These are phyloP conservation scores for Lathyrus oleraceus DNA, from an alignment of 306 rosid genomes.

Conservation along the genomic window DNA sequence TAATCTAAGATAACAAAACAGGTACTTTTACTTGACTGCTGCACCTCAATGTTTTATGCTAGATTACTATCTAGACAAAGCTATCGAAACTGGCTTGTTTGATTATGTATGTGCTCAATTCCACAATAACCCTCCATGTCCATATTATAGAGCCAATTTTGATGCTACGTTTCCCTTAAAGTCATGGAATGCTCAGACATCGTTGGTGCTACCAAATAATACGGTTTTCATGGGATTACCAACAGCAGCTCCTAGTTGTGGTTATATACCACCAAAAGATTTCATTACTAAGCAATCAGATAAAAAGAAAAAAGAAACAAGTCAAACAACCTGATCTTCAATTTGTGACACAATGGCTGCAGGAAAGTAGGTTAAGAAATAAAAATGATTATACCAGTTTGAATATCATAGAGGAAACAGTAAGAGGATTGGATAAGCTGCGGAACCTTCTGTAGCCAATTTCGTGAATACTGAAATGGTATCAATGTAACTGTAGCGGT, in stretches of 20 bases:
- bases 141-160: neutral
- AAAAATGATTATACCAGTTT: no score
- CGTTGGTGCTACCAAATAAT: neutral
- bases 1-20: no score
- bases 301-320: no score
- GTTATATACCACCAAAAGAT: constrained; percentile 38
- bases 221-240: constrained; percentile 56
- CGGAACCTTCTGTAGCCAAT: no score
- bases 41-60: constrained; percentile 49
- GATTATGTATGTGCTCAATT: constrained; percentile 59
- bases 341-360: no score
- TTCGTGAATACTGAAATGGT: no score
- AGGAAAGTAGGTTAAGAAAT: no score
- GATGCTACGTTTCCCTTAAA: constrained; percentile 14
- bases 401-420: no score
- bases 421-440: no score
- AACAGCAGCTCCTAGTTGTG: constrained; percentile 51
- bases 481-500: no score
- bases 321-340: no score
- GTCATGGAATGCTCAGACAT: constrained; percentile 48
- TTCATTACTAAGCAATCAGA: constrained; percentile 35
- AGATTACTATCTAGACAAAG: constrained; percentile 29
- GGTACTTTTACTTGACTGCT: constrained; percentile 40
- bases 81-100: constrained; percentile 49
- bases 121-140: constrained; percentile 60